phyloP scores from a whole-genome alignment of 1,284 basidiomycete genomes.

The Leccinum pachyderme region DNA sequence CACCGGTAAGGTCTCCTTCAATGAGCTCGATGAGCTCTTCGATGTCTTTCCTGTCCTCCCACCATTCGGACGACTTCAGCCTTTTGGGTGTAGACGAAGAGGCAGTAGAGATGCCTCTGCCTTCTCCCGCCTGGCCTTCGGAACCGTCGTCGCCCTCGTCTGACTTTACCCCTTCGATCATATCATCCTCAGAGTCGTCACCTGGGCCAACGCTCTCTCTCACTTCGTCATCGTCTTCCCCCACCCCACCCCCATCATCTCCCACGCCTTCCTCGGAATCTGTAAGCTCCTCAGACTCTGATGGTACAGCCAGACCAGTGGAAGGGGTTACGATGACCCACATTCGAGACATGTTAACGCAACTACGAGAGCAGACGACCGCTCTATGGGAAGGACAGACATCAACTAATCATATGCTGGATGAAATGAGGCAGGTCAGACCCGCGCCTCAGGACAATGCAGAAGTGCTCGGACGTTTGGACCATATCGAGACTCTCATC shows the following conservation, averaged over 20 bases:
- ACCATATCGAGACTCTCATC: constrained; percentile 45
- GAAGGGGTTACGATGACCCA: constrained; percentile 35
- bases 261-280: constrained; percentile 30
- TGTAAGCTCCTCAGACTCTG: constrained; percentile 38
- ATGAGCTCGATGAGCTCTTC: constrained; percentile 51
- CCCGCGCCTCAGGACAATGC: constrained; percentile 29
- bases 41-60: constrained; percentile 67
- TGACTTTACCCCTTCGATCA: constrained; percentile 30
- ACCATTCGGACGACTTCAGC: constrained; percentile 69
- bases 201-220: constrained; percentile 32
- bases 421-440: constrained; percentile 39
- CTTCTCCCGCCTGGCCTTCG: constrained; percentile 32
- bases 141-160: constrained; percentile 36
- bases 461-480: constrained; percentile 39
- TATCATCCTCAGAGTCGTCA: constrained; percentile 34
- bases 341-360: constrained; percentile 46
- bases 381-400: constrained; percentile 58
- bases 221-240: constrained; percentile 33
- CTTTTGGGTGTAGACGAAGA: constrained; percentile 39
- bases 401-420: constrained; percentile 49
- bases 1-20: constrained; percentile 42
- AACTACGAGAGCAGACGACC: constrained; percentile 50
- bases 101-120: constrained; percentile 17
- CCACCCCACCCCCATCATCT: constrained; percentile 34
- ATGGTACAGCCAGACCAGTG: constrained; percentile 42